Conservation (phyloP, 2,329 filamentous ascomycete species). For the Trichoderma hamatum region DNA sequence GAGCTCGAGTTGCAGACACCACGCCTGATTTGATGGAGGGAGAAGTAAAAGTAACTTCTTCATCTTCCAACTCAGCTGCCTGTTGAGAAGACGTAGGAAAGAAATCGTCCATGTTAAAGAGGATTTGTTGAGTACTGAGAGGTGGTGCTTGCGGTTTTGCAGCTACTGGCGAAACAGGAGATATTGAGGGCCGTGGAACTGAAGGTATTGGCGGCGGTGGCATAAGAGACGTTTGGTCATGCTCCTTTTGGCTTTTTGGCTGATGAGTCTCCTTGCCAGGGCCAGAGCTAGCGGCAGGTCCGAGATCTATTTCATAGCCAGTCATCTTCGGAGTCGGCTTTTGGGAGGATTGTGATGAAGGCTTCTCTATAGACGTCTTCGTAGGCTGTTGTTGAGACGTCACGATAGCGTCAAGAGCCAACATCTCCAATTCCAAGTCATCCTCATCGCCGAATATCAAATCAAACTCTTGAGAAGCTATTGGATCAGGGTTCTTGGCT, state of each 20-base stretch:
- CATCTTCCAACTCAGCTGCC: constrained; percentile 54
- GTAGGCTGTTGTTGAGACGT: not conserved
- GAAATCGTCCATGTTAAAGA: constrained; percentile 56
- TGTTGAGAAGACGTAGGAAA: constrained; percentile 62
- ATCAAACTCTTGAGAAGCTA: constrained; percentile 26
- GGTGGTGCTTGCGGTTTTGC: constrained; percentile 36
- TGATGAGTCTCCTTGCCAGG: not conserved
- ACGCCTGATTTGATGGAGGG: constrained; percentile 11
- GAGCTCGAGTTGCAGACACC: constrained; percentile 14
- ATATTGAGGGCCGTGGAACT: constrained; percentile 23
- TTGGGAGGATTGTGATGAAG: not conserved
- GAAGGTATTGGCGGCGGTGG: constrained; percentile 19
- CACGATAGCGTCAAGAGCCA: constrained; percentile 31
- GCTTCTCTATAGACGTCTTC: not conserved
- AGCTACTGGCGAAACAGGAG: constrained; percentile 28
- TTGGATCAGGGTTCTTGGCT: constrained; percentile 7
- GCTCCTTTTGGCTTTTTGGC: not conserved
- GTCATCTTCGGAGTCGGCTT: not conserved
- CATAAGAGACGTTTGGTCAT: not conserved
- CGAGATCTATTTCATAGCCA: constrained; percentile 13
- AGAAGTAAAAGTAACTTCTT: constrained; percentile 20
- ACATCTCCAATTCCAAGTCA: constrained; percentile 35
- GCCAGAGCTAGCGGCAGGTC: not conserved
- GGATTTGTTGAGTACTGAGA: constrained; percentile 56
- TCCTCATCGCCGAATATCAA: constrained; percentile 34